Base-by-base conservation (phyloP, 208 protist genomes). In the Leishmania gerbilli region DNA sequence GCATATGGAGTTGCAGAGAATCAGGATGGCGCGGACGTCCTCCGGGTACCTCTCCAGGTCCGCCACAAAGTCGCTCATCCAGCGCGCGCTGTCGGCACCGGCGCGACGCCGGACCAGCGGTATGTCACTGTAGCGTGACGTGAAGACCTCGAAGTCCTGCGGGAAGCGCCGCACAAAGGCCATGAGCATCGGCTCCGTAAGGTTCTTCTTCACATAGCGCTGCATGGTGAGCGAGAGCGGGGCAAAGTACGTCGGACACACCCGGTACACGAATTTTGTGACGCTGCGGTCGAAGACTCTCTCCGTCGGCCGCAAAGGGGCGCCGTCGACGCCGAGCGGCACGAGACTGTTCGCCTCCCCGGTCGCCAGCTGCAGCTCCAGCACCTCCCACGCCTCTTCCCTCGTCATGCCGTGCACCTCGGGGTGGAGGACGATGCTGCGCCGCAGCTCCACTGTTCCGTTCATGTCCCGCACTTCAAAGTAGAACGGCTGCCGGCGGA, bases 131-230 rank as follows among this genome's bases (percentile, higher is more conserved):
- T 92, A 89, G 56, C 85, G 87, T 42, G 84, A 67, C 34, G 68
- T 79, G 56, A 93, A 74, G 3, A 92, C 51, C 80, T 97, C 92
- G 78, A 97, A 97, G 55, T 95, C 88, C 42, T 86, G 82, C 19
- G 87, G 84, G 64, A 83, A 82, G 34, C 67, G 65, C 76, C 79
- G 65, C 40, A 83, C 88, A 37, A 90, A 76, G 17, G 75, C 42
- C 53, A 91, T 76, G 37, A 97, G 81, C 47, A 83, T 55, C 60
- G 64, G 74, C 62, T 87, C 81, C 21, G 88, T 88, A 40, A 97
- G 64, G 67, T 91, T 96, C 84, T 96, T 96, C 79, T 96, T 96
- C 0, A 83, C 92, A 78, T 92, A 95, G n/a, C 94, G 94, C 85
- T 95, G 92, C 86, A 93, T 83, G 51, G 91, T 47, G 21, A 97